Evolutionary conservation across 371 early-diverging fungal species (phyloP).

Genomic region (Apophysomyces elegans): DNA sequence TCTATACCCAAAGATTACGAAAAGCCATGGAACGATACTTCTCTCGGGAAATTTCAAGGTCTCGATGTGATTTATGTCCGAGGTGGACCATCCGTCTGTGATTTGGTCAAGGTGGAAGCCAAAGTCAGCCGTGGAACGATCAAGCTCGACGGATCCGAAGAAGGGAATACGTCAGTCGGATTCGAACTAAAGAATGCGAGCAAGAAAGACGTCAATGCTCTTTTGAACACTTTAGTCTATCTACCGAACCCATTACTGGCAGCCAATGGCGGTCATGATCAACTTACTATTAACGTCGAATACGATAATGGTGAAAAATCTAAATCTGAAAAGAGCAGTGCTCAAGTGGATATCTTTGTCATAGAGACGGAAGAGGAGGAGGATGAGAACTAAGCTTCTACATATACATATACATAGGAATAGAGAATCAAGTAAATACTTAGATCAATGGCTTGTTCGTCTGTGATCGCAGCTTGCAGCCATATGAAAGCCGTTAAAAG

Average conservation of each 20-base stretch:
- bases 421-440: not conserved
- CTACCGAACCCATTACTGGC: conserved; percentile 35
- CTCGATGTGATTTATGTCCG: conserved; percentile 58
- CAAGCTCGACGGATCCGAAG: conserved; percentile 12
- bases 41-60: conserved; percentile 59
- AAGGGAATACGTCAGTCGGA: not conserved
- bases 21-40: conserved; percentile 33
- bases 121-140: conserved; percentile 36
- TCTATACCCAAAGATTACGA: conserved; percentile 27
- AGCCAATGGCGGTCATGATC: conserved; percentile 50
- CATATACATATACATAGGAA: not conserved
- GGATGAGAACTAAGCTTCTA: conserved; percentile 16
- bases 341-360: conserved; percentile 35
- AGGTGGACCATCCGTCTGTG: conserved; percentile 41
- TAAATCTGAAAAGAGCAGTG: conserved; percentile 16
- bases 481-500: conserved; percentile 2
- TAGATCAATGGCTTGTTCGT: not conserved
- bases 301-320: conserved; percentile 16
- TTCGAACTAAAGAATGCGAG: conserved; percentile 25
- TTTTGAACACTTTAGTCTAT: conserved; percentile 40
- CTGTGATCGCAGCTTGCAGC: not conserved
- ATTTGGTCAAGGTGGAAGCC: conserved; percentile 26
- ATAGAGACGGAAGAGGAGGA: conserved; percentile 43
- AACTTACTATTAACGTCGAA: conserved; percentile 27
- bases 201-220: conserved; percentile 41